Evolutionary conservation across 768 basidiomycete species (phyloP).

Genomic region (Cantharellus cinnabarinus): DNA sequence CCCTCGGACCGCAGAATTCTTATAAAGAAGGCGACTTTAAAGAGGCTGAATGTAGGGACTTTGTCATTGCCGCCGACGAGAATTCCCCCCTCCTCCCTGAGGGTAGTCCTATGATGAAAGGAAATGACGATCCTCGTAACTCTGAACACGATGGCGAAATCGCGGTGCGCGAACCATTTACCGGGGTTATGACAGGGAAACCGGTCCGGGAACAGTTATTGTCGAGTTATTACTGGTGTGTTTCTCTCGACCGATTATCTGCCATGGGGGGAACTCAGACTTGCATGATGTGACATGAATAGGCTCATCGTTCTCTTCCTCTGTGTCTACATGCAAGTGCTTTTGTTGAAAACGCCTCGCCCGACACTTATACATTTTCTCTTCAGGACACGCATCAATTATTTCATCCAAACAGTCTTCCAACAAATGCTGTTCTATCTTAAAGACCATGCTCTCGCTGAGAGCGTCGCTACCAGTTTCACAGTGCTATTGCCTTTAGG

Average conservation of each 20-base stretch:
- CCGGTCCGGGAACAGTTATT: background rate
- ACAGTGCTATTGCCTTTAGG: constrained; percentile 20
- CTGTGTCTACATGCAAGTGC: constrained; percentile 16
- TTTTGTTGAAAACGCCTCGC: background rate
- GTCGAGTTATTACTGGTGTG: background rate
- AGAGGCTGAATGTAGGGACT: background rate
- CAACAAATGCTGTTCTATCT: constrained; percentile 17
- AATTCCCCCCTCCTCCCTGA: too few species aligned
- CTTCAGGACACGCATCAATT: constrained; percentile 16
- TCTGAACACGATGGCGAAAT: too few species aligned
- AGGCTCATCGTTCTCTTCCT: constrained; percentile 15
- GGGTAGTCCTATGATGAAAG: too few species aligned
- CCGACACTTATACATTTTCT: background rate
- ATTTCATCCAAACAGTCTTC: constrained; percentile 17
- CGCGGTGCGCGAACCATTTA: background rate
- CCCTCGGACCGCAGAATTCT: constrained; percentile 14
- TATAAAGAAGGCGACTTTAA: constrained; percentile 9
- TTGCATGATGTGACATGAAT: background rate
- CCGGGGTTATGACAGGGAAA: background rate
- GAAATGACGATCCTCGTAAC: too few species aligned
- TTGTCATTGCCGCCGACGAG: too few species aligned
- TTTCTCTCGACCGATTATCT: background rate
- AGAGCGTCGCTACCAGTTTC: constrained; percentile 16
- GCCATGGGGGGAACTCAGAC: too few species aligned
- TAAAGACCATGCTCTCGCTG: constrained; percentile 11